phyloP scores from a whole-genome alignment of 495 filamentous ascomycete genomes.

The Penicillium soppii region DNA sequence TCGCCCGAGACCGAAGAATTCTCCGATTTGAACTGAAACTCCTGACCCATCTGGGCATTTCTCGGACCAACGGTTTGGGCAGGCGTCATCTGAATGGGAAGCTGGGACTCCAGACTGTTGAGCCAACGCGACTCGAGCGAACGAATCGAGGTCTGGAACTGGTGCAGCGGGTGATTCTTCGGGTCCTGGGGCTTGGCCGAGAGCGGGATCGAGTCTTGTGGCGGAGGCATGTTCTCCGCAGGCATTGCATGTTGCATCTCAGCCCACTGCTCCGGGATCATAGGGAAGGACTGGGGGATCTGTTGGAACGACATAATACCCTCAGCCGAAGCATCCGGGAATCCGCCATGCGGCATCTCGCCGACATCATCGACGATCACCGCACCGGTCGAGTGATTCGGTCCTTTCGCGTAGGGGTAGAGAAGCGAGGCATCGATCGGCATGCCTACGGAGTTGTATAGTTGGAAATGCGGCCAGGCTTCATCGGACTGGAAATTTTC shows the following conservation, averaged over 20 bases:
- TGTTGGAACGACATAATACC: conserved; percentile 36
- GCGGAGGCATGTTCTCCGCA: conserved; percentile 20
- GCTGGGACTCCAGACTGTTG: conserved; percentile 35
- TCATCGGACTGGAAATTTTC: conserved; percentile 46
- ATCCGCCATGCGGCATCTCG: conserved; percentile 34
- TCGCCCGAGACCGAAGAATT: conserved; percentile 43
- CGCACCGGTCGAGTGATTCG: conserved; percentile 25
- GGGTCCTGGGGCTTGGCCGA: conserved; percentile 24
- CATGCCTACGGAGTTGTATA: conserved; percentile 40
- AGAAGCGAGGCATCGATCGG: conserved; percentile 38
- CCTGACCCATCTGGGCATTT: conserved; percentile 22
- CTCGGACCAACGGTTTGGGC: conserved; percentile 21
- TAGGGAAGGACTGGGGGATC: conserved; percentile 34
- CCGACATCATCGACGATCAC: conserved; percentile 45
- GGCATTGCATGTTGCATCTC: conserved; percentile 20
- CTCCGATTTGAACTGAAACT: conserved; percentile 44
- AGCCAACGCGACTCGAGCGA: conserved; percentile 42
- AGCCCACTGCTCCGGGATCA: conserved; percentile 35
- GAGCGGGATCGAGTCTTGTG: conserved; percentile 21
- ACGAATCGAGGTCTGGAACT: conserved; percentile 30
- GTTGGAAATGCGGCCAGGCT: conserved; percentile 42
- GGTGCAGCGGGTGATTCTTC: conserved; percentile 23
- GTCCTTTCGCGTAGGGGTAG: conserved; percentile 39
- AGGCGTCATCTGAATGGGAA: conserved; percentile 32
- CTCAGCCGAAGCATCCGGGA: conserved; percentile 32